Evolutionary conservation across 2,329 filamentous ascomycete species (phyloP).

Genomic region (Calonectria pseudoturangicola): DNA sequence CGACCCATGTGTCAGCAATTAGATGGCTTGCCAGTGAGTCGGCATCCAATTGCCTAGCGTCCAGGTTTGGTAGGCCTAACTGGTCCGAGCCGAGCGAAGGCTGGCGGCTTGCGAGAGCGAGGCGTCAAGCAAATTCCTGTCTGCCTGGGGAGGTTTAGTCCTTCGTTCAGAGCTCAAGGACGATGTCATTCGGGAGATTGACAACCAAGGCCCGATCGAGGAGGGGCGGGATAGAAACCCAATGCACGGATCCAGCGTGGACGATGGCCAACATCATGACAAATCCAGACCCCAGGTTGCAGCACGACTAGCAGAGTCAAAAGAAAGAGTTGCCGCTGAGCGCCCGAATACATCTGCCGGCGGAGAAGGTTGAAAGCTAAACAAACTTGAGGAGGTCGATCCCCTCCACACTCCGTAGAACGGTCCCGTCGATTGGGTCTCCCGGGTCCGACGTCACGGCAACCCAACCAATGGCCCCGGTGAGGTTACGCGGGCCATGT

Average conservation of each 20-base stretch:
- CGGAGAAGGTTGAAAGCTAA: constrained; percentile 13
- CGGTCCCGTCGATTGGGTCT: constrained; percentile 27
- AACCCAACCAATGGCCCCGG: constrained; percentile 13
- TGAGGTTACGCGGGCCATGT: constrained; percentile 17
- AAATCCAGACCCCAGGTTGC: background rate
- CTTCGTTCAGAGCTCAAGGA: background rate
- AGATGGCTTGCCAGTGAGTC: constrained; percentile 17
- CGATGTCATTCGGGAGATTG: constrained; percentile 24
- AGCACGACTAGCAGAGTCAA: background rate
- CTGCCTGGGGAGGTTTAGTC: too few species aligned
- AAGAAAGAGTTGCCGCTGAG: constrained; percentile 15
- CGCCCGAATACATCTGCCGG: constrained; percentile 19
- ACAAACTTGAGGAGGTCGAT: constrained; percentile 13
- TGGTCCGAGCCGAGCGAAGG: background rate
- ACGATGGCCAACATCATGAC: background rate
- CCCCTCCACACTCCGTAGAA: constrained; percentile 21
- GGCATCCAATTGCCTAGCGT: constrained; percentile 32
- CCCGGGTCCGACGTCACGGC: constrained; percentile 4
- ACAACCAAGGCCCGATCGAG: constrained; percentile 10
- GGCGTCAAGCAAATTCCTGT: background rate
- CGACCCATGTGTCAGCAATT: constrained; percentile 18
- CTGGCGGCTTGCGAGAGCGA: background rate
- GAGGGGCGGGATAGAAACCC: constrained; percentile 18
- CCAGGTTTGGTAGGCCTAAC: background rate
- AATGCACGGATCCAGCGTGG: constrained; percentile 16